These are phyloP conservation scores for Hortaea sp. DNA, from an alignment of 2,329 filamentous ascomycete species.

Conservation along the genomic window DNA sequence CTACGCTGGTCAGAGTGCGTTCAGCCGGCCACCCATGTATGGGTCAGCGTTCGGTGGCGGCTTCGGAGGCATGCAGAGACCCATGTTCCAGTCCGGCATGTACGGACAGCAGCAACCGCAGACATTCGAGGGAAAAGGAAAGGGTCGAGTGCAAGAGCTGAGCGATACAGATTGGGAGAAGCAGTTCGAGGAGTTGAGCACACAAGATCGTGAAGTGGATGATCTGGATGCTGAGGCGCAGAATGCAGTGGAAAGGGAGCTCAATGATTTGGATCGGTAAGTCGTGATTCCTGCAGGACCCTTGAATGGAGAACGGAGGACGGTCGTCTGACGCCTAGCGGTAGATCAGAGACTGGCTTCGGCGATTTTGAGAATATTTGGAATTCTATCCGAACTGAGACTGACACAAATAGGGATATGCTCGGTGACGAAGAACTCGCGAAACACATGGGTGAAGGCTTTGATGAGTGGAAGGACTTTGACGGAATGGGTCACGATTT, in stretches of 20 bases:
- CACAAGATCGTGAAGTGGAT: conserved; percentile 46
- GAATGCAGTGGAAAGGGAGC: conserved; percentile 69
- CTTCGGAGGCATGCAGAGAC: conserved; percentile 38
- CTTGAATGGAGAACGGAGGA: not conserved
- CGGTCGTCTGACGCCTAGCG: not conserved
- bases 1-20: conserved; percentile 27
- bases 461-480: conserved; percentile 71
- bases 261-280: conserved; percentile 83
- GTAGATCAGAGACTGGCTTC: conserved; percentile 31
- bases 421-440: conserved; percentile 54
- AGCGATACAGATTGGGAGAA: conserved; percentile 93
- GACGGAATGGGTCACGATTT: conserved; percentile 61
- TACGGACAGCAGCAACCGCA: conserved; percentile 31
- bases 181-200: conserved; percentile 82
- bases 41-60: conserved; percentile 45
- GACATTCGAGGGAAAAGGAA: conserved; percentile 65
- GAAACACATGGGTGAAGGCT: conserved; percentile 60
- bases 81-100: conserved; percentile 22
- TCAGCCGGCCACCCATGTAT: conserved; percentile 50
- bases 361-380: conserved; percentile 87
- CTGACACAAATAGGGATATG: conserved; percentile 50
- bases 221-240: conserved; percentile 54
- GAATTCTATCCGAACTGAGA: conserved; percentile 68
- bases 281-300: conserved; percentile 27
- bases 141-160: conserved; percentile 73